Evolutionary conservation across 2,329 filamentous ascomycete genomes (phyloP).

Genomic region (Clarireedia hainanense): DNA sequence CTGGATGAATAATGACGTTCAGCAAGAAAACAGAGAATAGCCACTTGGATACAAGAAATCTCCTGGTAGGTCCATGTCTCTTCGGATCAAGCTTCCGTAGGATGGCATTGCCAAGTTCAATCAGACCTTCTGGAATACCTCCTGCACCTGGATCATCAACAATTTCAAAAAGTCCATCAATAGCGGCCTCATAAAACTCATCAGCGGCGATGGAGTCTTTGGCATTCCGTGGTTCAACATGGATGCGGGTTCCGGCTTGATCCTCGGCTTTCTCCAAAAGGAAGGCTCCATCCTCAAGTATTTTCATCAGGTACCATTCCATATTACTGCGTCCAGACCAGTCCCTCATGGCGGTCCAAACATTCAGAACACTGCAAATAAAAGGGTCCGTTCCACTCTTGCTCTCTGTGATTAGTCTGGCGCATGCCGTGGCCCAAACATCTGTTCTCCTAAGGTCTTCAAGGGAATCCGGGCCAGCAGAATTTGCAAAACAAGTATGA

Average conservation of each 20-base stretch:
- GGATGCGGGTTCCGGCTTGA: conserved; percentile 62
- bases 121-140: conserved; percentile 76
- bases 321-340: conserved; percentile 87
- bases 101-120: conserved; percentile 80
- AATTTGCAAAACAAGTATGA: conserved; percentile 84
- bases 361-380: conserved; percentile 75
- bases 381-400: conserved; percentile 73
- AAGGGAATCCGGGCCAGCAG: conserved; percentile 69
- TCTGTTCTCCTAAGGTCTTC: conserved; percentile 75
- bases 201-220: conserved; percentile 78
- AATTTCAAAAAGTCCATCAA: conserved; percentile 74
- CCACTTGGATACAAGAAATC: conserved; percentile 84
- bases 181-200: conserved; percentile 79
- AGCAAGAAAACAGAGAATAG: conserved; percentile 84
- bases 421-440: conserved; percentile 82
- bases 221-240: conserved; percentile 64
- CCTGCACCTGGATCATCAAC: conserved; percentile 78
- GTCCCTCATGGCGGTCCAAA: conserved; percentile 78
- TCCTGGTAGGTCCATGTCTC: conserved; percentile 65
- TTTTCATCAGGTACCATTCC: conserved; percentile 92
- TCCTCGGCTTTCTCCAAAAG: conserved; percentile 79
- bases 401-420: conserved; percentile 70
- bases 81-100: conserved; percentile 67
- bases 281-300: conserved; percentile 87
- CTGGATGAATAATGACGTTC: conserved; percentile 78